Evolutionary conservation across 495 filamentous ascomycete genomes (phyloP), one percentile per base, ranked within the genome.

Genomic region (Amorphotheca resinae): DNA sequence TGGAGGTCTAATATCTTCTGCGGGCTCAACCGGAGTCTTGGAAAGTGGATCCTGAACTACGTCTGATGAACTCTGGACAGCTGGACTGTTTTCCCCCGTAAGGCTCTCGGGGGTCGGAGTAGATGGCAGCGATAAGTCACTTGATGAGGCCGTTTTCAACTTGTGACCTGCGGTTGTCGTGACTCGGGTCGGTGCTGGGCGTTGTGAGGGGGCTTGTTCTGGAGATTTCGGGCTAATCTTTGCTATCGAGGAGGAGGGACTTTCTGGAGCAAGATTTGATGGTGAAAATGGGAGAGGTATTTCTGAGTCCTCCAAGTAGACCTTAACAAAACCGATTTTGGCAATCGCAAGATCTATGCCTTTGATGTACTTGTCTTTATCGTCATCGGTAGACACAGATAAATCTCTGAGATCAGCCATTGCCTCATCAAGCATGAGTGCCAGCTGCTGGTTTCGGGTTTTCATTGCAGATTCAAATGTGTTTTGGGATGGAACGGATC

Each of bases 311-410:
- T 82, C 78, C 8, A 94, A 64, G 45, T 80, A 84, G 8, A 77
- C 70, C 54, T 86, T 85, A 23, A 91, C 81, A 41, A 81, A 80
- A 53, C 89, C 81, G 1, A 87, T 66, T 56, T 76, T 83, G 11
- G 77, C 73, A 36, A 87, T 73, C 2, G 79, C 77, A 12, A 82
- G 40, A 51, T 82, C 77, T 12, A 86, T 63, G 6, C 64, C 59
- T 38, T 80, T 68, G 15, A 59, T 49, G 37, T 47, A 51, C 12
- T 34, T 42, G 48, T 49, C 61, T 40, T 53, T 70, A 52, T 49
- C 63, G 41, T 49, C 59, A 48, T 64, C 45, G 14, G 36, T 22
- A 6, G 48, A 43, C 14, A 44, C 22, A 70, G 41, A 63, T 48
- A 31, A 56, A 20, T 63, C 64, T 63, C 72, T 75, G 2, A 98